These are phyloP conservation scores for Paecilomyces fulvus DNA, from an alignment of 2,329 filamentous ascomycete genomes.

Conservation along the genomic window DNA sequence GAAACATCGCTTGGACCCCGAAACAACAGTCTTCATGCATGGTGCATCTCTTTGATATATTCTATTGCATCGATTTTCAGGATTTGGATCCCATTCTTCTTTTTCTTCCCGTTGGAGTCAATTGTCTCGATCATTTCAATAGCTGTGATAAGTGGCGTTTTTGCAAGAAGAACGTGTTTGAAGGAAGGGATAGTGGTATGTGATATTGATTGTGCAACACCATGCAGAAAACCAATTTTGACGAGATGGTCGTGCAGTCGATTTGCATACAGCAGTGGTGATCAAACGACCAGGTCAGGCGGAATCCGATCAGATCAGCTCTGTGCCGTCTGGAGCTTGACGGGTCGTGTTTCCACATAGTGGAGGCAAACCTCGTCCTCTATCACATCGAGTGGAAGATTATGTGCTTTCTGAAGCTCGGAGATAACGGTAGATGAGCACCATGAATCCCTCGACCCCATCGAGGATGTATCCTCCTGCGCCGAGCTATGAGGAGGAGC, in stretches of 20 bases:
- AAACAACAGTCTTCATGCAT: not conserved
- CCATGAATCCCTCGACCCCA: conserved; percentile 10
- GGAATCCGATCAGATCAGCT: not conserved
- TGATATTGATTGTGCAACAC: not conserved
- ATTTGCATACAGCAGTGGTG: not conserved
- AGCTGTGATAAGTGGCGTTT: not conserved
- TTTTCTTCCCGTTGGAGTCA: not conserved
- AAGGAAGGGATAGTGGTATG: not conserved
- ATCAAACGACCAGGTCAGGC: not conserved
- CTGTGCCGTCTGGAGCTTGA: not conserved
- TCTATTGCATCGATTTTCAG: not conserved
- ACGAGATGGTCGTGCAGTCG: not conserved
- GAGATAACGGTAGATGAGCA: not conserved
- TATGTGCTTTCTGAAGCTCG: not conserved
- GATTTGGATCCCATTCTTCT: not conserved
- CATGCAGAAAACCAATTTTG: not conserved
- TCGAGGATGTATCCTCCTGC: conserved; percentile 17
- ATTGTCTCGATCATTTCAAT: not conserved
- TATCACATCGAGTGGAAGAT: not conserved
- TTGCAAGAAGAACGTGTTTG: not conserved
- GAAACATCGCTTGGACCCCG: not conserved
- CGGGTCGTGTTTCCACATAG: not conserved
- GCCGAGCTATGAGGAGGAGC: conserved; percentile 33
- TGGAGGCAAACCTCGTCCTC: not conserved
- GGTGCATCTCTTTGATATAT: not conserved